A percentile compares a stretch with the other conserved stretches of the same genome.
phyloP scores from a whole-genome alignment of 441 rosid genomes.

The Adansonia rubrostipa region DNA sequence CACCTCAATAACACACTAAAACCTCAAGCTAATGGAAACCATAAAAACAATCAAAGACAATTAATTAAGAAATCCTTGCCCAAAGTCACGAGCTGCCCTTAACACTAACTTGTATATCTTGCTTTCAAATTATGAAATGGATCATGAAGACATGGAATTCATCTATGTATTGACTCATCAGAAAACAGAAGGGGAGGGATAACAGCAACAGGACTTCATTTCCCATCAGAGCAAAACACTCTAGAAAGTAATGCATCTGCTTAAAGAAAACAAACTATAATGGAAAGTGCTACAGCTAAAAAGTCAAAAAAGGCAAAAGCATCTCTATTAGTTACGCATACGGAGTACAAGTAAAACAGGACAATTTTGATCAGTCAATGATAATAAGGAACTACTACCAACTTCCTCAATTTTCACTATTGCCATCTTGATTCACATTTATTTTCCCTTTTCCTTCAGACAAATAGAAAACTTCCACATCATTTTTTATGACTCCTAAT shows the following conservation, averaged over 20 bases:
- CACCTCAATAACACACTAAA: constrained; percentile 15
- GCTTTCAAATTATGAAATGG: background rate
- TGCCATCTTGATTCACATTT: constrained; percentile 9
- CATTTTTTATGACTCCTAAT: background rate
- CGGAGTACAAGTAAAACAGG: background rate
- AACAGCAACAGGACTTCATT: constrained; percentile 8
- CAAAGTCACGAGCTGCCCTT: background rate
- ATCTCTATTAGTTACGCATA: background rate
- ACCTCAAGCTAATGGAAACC: constrained; percentile 12
- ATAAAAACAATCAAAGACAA: constrained; percentile 6
- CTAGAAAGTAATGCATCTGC: background rate
- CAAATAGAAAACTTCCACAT: background rate
- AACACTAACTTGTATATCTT: constrained; percentile 4
- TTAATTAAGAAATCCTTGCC: constrained; percentile 5
- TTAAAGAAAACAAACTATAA: constrained; percentile 10
- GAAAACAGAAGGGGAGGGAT: background rate
- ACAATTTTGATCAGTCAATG: constrained; percentile 2
- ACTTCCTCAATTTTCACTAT: background rate
- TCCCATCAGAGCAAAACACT: constrained; percentile 11
- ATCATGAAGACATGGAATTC: constrained; percentile 16
- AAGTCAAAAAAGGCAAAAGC: background rate
- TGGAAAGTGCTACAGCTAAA: background rate
- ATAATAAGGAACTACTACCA: constrained; percentile 7
- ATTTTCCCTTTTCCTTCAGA: constrained; percentile 1
- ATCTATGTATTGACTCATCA: background rate